Evolutionary conservation across 2,329 filamentous ascomycete species (phyloP), one percentile per base, ranked within the genome.

Genomic region (Rhynchosporium agropyri): DNA sequence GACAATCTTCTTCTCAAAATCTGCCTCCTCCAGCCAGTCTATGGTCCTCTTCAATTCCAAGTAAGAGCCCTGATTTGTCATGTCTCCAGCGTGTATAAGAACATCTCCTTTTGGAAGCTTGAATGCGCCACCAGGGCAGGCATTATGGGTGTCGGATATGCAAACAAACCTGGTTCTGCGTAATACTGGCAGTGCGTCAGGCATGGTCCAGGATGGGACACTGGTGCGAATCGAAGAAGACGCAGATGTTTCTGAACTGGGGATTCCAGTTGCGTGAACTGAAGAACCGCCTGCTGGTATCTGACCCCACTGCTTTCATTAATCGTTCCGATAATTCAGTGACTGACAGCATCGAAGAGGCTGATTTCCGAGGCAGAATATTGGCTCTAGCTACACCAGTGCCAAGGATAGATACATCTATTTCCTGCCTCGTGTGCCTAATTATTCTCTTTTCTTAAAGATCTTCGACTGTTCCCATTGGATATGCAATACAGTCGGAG

Each of bases 71-170:
- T 89, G 85, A 73, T 91, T 92, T 3, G 89, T 91, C 68, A 93
- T 75, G 72, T 93, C 90, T 6, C 90, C 89, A 1, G 89, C 89
- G 72, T 92, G 89, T 56, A 92, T 86, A 40, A 93, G 79, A 8
- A 93, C 84, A 72, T 93, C 89, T 46, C 89, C 90, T 28, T 81
- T 81, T 0, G 90, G 89, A 0, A 92, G 80, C 69, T 84, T 87
- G 68, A 84, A 79, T 2, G 80, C 80, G 68, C 79, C 75, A 57
- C 72, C 67, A 12, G 80, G 78, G n/a, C 75, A 74, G 42, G 77
- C 81, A 73, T 90, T 90, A 75, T 92, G 89, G 1, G 89, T 92
- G 76, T 93, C 90, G 3, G 89, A 90, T 61, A 92, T 82, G 76
- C 89, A 91, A 58, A 92, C 88, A 62, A 92, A 82, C 64, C 89